These are phyloP conservation scores for Lentinula lateritia DNA, from an alignment of 768 basidiomycete species.

Conservation along the genomic window DNA sequence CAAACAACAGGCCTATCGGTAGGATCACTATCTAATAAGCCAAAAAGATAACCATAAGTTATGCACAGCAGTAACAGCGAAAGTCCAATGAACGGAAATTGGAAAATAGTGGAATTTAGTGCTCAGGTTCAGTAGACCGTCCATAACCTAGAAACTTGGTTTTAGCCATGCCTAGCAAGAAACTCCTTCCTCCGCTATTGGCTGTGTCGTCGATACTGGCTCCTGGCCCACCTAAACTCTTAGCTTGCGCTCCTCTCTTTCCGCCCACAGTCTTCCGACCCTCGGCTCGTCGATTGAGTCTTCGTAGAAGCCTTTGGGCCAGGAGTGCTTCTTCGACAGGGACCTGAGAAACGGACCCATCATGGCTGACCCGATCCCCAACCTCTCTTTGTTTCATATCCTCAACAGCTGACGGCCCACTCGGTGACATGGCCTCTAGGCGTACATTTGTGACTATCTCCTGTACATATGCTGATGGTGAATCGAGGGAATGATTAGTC, in stretches of 20 bases:
- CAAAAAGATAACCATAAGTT: too few relatives aligned
- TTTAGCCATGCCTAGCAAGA: constrained; percentile 1
- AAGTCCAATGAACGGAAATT: too few relatives aligned
- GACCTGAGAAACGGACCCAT: neutral
- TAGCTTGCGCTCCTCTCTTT: neutral
- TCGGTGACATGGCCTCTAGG: neutral
- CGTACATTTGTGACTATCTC: neutral
- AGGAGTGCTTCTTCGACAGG: constrained; percentile 16
- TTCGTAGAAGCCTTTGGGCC: constrained; percentile 14
- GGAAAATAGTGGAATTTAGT: too few relatives aligned
- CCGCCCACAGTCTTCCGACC: neutral
- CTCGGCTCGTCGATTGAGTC: constrained; percentile 9
- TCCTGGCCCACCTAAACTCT: neutral
- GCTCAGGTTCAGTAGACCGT: neutral
- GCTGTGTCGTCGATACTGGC: neutral
- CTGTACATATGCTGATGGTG: neutral
- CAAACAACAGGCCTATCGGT: neutral
- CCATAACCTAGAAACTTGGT: constrained; percentile 1
- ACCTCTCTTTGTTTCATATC: neutral
- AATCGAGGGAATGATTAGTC: neutral
- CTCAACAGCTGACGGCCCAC: neutral
- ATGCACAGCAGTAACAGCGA: too few relatives aligned
- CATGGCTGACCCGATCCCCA: neutral
- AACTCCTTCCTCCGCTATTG: neutral
- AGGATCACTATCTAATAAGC: too few relatives aligned